Evolutionary conservation across 2,329 filamentous ascomycete genomes (phyloP), one percentile per base, ranked within the genome.

Genomic region (Mariannaea elegans): DNA sequence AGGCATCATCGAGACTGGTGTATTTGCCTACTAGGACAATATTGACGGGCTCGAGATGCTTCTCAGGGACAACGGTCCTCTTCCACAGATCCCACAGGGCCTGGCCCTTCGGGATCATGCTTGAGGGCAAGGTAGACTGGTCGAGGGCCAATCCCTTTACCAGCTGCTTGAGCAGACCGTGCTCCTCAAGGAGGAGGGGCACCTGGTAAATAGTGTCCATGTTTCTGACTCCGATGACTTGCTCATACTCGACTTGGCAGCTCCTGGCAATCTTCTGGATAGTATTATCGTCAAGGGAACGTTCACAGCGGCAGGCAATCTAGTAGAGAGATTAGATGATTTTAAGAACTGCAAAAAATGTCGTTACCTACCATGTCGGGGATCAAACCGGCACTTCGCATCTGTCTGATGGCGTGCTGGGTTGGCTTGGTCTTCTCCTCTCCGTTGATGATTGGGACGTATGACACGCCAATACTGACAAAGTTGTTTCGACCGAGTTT

Each of bases 351-450:
- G 13, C 16, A 7, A 18, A 18, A 4, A 5, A 29, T 27, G 47
- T 4, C 2, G 4, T 16, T 18, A 71, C 80, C 59, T 79, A 90
- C 87, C 74, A 95, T 73, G 69, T 91, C 89, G 2, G 89, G 90
- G 59, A 83, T 86, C 54, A 92, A 78, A 73, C 93, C 93, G 64
- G 91, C 90, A 73, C 91, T 94, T 64, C 94, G 90, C 63, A 94
- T 89, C 70, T 91, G 87, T 73, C 90, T 90, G 71, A 98, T 93
- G 23, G 94, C 92, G 71, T 92, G 88, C 76, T 99, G 95, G 0
- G 95, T 99, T 0, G 95, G 95, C 81, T 98, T 98, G 9, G 94
- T 98, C 86, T 98, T 98, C 77, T 97, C 89, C 81, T 98, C 85
- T 39, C 84, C 84, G 58, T 84, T 66, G 24, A 69, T 71, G 55